Conservation (phyloP, 2,329 filamentous ascomycete genomes). For the Fusarium equiseti region DNA sequence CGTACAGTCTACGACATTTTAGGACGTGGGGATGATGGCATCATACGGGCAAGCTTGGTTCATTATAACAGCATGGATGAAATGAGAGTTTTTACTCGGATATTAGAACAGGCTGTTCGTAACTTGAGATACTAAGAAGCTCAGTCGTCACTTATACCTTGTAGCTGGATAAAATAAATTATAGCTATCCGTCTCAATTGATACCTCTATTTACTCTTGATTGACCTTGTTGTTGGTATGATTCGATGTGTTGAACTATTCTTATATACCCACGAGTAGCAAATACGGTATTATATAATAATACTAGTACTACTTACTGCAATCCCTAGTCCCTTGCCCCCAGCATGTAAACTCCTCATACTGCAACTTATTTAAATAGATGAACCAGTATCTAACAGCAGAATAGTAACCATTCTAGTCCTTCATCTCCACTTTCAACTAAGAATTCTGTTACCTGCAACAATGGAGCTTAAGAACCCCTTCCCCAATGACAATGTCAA, state of each 20-base stretch:
- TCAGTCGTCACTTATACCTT: too few relatives aligned
- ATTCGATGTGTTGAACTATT: not conserved
- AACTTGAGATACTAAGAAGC: not conserved
- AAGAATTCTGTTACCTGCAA: too few relatives aligned
- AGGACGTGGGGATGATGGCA: conserved; percentile 9
- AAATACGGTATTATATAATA: too few relatives aligned
- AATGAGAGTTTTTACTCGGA: not conserved
- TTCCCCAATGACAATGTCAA: not conserved
- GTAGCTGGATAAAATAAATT: too few relatives aligned
- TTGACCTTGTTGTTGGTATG: not conserved
- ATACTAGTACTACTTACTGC: not conserved
- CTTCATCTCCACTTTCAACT: too few relatives aligned
- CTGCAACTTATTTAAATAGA: not conserved
- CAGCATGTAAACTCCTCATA: not conserved
- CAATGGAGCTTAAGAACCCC: not conserved
- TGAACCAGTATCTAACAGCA: not conserved
- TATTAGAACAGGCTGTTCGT: conserved; percentile 2
- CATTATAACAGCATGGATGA: conserved; percentile 26
- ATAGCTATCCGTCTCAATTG: too few relatives aligned
- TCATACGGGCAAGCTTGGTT: conserved; percentile 16
- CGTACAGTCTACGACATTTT: conserved; percentile 18
- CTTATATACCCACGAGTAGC: not conserved
- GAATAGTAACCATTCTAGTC: not conserved
- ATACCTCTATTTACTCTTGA: not conserved
- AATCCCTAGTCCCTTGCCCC: not conserved